Base-by-base conservation (phyloP, 2,329 filamentous ascomycete species). In the Fusarium stilboides region DNA sequence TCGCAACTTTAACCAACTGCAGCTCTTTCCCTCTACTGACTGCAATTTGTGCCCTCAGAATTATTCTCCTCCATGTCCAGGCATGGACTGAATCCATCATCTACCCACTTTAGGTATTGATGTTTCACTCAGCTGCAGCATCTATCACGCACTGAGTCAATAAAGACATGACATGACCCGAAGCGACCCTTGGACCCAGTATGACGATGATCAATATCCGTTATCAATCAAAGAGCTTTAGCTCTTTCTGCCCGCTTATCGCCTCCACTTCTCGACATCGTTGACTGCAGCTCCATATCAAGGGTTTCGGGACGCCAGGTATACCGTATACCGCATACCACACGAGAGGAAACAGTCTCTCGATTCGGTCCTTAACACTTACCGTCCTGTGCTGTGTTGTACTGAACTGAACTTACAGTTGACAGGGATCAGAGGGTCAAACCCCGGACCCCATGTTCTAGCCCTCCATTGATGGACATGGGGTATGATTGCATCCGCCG, bases 361-460 rank as follows among this genome's bases (percentile, higher is more conserved):
- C 33, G 19, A 65, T 61, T 65, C 56, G 63, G 44, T 28, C 60
- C 49, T 42, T 54, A 33, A 49, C 53, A 51, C 45, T 39, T 58
- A 53, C 55, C 43, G 43, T 40, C 46, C 47, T 45, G 28, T 31
- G 28, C 28, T 31, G 9, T 31, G 28, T 31, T 31, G 28, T 31
- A 31, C 28, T 31, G 10, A 31, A 31, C 28, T 49, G 43, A 59
- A 55, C 50, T 33, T 61, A 44, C 52, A 55, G 43, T 43, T 51
- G 51, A 22, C 68, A 68, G 43, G 68, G 68, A 44, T 61, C 10
- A 34, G 37, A 53, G 47, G 57, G 28, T 40, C 28, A 40, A 53
- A 42, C 53, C 67, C 67, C 62, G 20, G 54, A 68, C 67, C 54
- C 67, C 46, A 61, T 55, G 50, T 45, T 57, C 56, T 31, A 60